Evolutionary conservation across 441 rosid species (phyloP).

Genomic region (Adansonia rubrostipa): DNA sequence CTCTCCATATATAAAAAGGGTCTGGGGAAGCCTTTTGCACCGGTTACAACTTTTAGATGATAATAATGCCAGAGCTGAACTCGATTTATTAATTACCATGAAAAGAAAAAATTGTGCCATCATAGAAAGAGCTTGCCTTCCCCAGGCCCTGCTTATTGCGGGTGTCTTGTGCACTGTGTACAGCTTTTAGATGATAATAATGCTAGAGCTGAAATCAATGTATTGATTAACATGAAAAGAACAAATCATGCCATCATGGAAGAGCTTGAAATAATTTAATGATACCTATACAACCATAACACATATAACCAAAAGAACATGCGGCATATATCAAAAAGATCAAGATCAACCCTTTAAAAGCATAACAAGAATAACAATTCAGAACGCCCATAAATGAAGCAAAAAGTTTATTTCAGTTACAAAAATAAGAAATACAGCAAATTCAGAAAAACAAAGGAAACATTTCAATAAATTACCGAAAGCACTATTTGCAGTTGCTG

Average conservation of each 20-base stretch:
- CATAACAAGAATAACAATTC: neutral
- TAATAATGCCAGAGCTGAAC: constrained; percentile 9
- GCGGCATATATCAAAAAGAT: neutral
- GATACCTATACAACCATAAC: neutral
- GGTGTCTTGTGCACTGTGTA: neutral
- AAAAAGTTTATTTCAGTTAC: too few species aligned
- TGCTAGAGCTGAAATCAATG: neutral
- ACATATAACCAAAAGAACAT: neutral
- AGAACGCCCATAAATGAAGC: too few species aligned
- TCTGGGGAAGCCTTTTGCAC: too few species aligned
- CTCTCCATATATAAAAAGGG: neutral
- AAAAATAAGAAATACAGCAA: neutral
- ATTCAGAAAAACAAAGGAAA: neutral
- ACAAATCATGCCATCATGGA: neutral
- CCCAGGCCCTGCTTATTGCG: too few species aligned
- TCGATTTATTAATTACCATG: neutral
- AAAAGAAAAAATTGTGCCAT: neutral
- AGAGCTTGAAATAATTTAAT: neutral
- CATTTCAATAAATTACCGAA: constrained; percentile 47
- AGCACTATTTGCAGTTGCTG: constrained; percentile 66
- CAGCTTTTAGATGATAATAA: neutral
- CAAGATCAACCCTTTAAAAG: neutral
- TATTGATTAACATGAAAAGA: neutral
- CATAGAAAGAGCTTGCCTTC: neutral
- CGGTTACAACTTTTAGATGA: neutral